Conservation (phyloP, 192 early-diverging fungal species). For the Podila clonocystis region DNA sequence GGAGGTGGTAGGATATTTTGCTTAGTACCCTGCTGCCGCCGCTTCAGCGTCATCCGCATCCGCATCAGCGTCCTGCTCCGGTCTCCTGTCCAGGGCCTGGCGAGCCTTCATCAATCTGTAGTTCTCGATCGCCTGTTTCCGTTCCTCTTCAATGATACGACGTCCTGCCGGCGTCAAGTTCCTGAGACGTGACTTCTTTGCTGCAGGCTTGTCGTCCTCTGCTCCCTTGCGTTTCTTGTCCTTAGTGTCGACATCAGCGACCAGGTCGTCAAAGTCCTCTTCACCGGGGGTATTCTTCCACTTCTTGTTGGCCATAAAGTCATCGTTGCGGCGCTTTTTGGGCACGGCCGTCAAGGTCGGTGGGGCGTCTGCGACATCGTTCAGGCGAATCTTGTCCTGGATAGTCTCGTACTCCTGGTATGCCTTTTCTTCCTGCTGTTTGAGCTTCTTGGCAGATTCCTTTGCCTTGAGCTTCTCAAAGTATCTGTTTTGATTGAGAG, state of each 20-base stretch:
- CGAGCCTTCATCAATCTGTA: conserved; percentile 65
- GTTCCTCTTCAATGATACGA: conserved; percentile 60
- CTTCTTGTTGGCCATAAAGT: conserved; percentile 54
- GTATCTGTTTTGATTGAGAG: conserved; percentile 20
- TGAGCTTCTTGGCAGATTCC: conserved; percentile 53
- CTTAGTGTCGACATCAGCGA: conserved; percentile 1
- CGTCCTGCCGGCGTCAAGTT: conserved; percentile 58
- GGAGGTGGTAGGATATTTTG: too few species aligned
- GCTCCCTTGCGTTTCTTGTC: background rate
- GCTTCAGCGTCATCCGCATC: conserved; percentile 44
- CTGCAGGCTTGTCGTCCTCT: conserved; percentile 1
- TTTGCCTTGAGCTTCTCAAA: conserved; percentile 59
- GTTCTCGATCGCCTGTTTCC: conserved; percentile 57
- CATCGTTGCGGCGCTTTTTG: conserved; percentile 56
- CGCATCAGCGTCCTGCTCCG: conserved; percentile 29
- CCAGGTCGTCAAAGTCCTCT: conserved; percentile 25
- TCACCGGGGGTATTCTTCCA: conserved; percentile 42
- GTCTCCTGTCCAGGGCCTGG: conserved; percentile 22
- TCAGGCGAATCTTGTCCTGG: conserved; percentile 61
- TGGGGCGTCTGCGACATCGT: conserved; percentile 66
- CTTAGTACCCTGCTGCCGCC: conserved; percentile 30
- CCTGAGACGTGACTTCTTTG: background rate
- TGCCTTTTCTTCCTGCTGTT: conserved; percentile 50
- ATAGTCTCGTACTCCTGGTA: conserved; percentile 62
- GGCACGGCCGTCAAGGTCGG: conserved; percentile 57